These are phyloP conservation scores for Torulaspora pretoriensis DNA, from an alignment of 1,139 yeast genomes.

Conservation along the genomic window DNA sequence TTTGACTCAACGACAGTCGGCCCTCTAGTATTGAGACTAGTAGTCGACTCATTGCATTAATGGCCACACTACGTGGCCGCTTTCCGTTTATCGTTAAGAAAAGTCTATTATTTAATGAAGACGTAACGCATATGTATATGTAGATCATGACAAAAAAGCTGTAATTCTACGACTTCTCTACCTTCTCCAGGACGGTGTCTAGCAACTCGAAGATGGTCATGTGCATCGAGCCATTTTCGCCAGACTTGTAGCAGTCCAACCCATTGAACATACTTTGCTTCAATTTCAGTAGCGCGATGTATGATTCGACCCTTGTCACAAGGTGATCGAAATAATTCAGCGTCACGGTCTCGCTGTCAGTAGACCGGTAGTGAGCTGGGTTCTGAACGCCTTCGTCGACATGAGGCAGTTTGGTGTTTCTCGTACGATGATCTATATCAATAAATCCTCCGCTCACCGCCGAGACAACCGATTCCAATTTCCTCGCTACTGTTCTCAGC, in stretches of 20 bases:
- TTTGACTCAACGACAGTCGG: background rate
- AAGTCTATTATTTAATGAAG: background rate
- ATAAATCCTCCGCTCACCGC: constrained; percentile 26
- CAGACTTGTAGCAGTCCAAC: constrained; percentile 18
- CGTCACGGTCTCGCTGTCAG: constrained; percentile 26
- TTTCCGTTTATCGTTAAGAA: too few relatives aligned
- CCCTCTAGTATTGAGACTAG: background rate
- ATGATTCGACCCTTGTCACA: constrained; percentile 33
- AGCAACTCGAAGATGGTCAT: constrained; percentile 21
- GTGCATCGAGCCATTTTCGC: constrained; percentile 14
- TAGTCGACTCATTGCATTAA: too few relatives aligned
- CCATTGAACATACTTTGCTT: constrained; percentile 29
- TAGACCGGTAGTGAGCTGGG: constrained; percentile 18
- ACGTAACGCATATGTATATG: background rate
- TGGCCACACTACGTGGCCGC: too few relatives aligned
- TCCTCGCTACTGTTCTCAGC: constrained; percentile 27
- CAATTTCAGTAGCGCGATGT: constrained; percentile 28
- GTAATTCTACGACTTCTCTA: constrained; percentile 1
- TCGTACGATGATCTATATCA: constrained; percentile 16
- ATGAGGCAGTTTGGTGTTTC: constrained; percentile 12
- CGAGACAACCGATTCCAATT: constrained; percentile 27
- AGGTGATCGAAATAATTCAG: constrained; percentile 32
- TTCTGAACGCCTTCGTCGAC: constrained; percentile 21
- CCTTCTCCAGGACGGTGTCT: constrained; percentile 10
- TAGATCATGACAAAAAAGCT: background rate